Percentiles rank a stretch among this genome's conserved stretches.
phyloP scores from a whole-genome alignment of 257 asterid genomes.

The Capsicum baccatum region DNA sequence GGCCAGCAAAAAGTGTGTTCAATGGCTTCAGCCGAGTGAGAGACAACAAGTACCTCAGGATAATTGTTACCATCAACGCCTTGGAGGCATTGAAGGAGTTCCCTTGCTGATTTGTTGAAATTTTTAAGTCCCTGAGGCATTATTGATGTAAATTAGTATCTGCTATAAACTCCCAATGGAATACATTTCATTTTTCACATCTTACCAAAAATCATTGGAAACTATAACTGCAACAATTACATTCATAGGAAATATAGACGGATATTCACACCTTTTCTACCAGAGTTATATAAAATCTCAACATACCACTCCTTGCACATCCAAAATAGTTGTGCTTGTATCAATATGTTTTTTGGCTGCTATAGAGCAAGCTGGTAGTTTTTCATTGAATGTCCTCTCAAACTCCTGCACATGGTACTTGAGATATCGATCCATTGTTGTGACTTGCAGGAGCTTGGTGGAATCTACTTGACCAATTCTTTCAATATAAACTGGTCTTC shows the following conservation, averaged over 20 bases:
- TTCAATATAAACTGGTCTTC: constrained; percentile 90
- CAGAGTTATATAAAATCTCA: neutral
- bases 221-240: neutral
- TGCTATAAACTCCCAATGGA: too few relatives aligned
- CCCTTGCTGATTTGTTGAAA: constrained; percentile 88
- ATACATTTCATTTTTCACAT: too few relatives aligned
- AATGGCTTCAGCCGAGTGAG: neutral
- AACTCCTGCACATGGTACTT: constrained; percentile 92
- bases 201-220: neutral
- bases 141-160: too few relatives aligned
- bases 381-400: constrained; percentile 83
- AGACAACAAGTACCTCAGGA: constrained; percentile 68
- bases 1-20: neutral
- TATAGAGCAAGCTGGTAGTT: constrained; percentile 92
- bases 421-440: constrained; percentile 81
- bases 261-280: neutral
- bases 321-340: constrained; percentile 95
- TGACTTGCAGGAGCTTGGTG: constrained; percentile 84
- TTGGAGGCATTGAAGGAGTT: constrained; percentile 84
- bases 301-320: constrained; percentile 98
- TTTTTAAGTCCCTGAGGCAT: constrained; percentile 68
- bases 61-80: constrained; percentile 91
- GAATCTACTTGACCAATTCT: constrained; percentile 90
- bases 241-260: neutral
- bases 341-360: constrained; percentile 86